Conservation (phyloP, 108 stramenopile species). For the Cyclotella baltica region DNA sequence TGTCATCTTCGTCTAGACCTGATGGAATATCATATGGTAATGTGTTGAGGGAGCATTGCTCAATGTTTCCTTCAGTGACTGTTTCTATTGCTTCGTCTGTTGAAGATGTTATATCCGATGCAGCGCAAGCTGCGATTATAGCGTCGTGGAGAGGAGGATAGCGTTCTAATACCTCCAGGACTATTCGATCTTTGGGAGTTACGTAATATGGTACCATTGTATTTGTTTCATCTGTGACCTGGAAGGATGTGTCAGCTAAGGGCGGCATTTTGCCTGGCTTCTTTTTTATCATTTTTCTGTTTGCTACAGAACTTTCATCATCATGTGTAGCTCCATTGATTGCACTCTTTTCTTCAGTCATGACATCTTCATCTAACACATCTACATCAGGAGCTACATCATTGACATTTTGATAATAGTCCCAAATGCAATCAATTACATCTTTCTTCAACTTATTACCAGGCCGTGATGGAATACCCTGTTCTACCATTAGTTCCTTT, state of each 20-base stretch:
- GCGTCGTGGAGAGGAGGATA: conserved; percentile 70
- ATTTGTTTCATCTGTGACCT: conserved; percentile 1
- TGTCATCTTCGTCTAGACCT: conserved; percentile 58
- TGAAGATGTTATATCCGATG: neutral
- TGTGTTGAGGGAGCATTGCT: conserved; percentile 24
- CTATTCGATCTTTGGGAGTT: conserved; percentile 64
- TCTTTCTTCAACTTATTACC: conserved; percentile 69
- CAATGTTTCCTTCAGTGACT: conserved; percentile 9
- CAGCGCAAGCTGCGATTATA: conserved; percentile 21
- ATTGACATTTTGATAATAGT: conserved; percentile 5
- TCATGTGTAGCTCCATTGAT: neutral
- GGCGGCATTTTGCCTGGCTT: conserved; percentile 10
- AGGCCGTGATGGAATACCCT: neutral
- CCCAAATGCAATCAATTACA: conserved; percentile 59
- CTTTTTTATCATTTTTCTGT: neutral
- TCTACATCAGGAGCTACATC: neutral
- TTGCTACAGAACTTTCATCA: neutral
- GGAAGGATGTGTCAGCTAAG: neutral
- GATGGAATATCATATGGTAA: conserved; percentile 17
- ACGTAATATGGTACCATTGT: neutral
- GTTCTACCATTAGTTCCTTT: conserved; percentile 52
- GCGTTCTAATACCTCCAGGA: conserved; percentile 55
- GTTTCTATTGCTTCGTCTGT: conserved; percentile 1
- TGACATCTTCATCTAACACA: neutral
- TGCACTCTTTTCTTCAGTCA: neutral